Evolutionary conservation across 2,329 filamentous ascomycete genomes (phyloP).

Genomic region (Xylariomycetidae sp.): DNA sequence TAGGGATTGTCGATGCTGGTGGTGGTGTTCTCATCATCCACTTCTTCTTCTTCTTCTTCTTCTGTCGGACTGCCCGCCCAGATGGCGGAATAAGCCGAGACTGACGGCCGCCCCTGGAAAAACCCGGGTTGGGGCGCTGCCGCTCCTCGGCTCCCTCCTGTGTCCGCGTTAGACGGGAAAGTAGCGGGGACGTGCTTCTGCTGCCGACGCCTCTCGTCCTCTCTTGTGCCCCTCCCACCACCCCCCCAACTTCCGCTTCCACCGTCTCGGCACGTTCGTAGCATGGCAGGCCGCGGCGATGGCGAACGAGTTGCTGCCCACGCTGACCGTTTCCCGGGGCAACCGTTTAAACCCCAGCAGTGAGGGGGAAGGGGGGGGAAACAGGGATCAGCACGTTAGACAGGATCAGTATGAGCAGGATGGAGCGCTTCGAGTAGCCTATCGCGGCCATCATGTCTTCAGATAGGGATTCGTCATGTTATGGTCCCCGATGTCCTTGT

Average conservation of each 20-base stretch:
- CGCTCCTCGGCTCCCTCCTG: no score
- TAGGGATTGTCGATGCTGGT: no score
- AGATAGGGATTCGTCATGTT: no score
- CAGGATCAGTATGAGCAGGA: slow-evolving; percentile 5
- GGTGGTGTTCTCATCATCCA: no score
- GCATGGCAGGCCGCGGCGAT: slow-evolving; percentile 17
- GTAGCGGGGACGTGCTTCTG: not conserved
- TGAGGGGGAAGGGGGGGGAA: no score
- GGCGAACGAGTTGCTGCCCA: slow-evolving; percentile 18
- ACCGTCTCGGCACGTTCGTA: slow-evolving; percentile 4
- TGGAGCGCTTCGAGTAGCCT: slow-evolving; percentile 8
- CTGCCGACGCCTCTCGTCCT: not conserved
- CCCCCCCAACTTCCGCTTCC: slow-evolving; percentile 3
- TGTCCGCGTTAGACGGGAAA: no score
- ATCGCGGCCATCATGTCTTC: slow-evolving; percentile 8
- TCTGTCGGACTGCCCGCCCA: no score
- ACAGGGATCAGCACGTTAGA: slow-evolving; percentile 7
- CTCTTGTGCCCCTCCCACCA: not conserved
- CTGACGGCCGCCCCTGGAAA: no score
- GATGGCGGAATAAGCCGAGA: no score
- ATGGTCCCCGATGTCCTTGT: no score
- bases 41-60: no score
- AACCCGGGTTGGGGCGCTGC: no score
- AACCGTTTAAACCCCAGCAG: slow-evolving; percentile 9
- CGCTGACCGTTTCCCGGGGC: slow-evolving; percentile 9